Evolutionary conservation across 345 rosid species (phyloP).

Genomic region (Aurinia saxatilis): DNA sequence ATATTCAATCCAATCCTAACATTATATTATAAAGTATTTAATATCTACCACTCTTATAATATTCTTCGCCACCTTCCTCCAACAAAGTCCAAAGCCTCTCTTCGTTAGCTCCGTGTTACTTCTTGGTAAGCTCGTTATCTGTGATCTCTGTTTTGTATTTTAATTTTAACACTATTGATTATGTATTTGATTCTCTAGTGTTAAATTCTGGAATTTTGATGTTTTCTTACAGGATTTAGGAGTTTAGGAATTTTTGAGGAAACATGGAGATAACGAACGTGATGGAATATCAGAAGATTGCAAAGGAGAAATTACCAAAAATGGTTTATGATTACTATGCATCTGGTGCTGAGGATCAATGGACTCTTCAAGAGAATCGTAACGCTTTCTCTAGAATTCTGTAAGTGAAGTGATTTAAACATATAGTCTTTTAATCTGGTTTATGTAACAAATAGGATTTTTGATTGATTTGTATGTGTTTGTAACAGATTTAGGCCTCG

Average conservation of each 20-base stretch:
- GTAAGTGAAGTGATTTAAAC: conserved; percentile 30
- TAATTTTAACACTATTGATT: neutral
- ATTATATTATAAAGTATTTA: no score
- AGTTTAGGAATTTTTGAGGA: neutral
- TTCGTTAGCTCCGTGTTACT: neutral
- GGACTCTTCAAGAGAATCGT: conserved; percentile 83
- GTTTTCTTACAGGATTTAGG: neutral
- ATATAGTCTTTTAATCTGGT: neutral
- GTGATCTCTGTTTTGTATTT: no score
- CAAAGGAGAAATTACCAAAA: conserved; percentile 83
- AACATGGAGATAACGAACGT: conserved; percentile 73
- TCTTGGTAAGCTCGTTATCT: neutral
- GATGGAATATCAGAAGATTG: conserved; percentile 75
- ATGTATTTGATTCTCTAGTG: neutral
- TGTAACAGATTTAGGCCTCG: conserved; percentile 76
- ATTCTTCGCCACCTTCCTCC: conserved; percentile 22
- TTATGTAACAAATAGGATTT: neutral
- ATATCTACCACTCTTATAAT: neutral
- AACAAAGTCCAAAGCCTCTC: conserved; percentile 4
- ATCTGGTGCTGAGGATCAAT: conserved; percentile 95
- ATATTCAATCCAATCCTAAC: neutral
- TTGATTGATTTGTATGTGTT: neutral
- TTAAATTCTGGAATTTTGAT: neutral
- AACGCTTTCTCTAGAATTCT: conserved; percentile 82
- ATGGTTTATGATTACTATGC: conserved; percentile 92